Evolutionary conservation across 2,329 filamentous ascomycete species (phyloP).

Genomic region (Hypomyces perniciosus): DNA sequence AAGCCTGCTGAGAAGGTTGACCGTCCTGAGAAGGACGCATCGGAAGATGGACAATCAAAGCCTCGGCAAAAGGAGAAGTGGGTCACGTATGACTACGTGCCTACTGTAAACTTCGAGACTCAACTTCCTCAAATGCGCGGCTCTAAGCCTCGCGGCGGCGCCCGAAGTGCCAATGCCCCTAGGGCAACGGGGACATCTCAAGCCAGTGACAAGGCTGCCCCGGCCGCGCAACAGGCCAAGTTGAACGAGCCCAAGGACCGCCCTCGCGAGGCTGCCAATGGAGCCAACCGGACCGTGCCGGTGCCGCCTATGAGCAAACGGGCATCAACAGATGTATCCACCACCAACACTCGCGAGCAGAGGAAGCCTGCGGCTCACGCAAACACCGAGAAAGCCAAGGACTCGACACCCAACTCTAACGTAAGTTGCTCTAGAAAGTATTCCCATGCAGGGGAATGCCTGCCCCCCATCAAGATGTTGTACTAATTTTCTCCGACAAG

Average conservation of each 20-base stretch:
- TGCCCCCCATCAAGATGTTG: background rate
- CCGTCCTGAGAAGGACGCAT: conserved; percentile 57
- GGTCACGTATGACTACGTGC: conserved; percentile 76
- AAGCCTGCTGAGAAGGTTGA: conserved; percentile 59
- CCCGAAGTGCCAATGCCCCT: conserved; percentile 35
- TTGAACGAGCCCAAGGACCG: conserved; percentile 29
- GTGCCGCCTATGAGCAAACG: conserved; percentile 39
- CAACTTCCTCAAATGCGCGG: conserved; percentile 56
- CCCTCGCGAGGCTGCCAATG: conserved; percentile 29
- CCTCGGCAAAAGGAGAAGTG: conserved; percentile 72
- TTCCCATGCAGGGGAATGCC: background rate
- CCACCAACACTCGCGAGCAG: conserved; percentile 34
- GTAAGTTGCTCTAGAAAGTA: conserved; percentile 30
- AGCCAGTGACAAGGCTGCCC: conserved; percentile 32
- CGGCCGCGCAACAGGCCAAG: conserved; percentile 26
- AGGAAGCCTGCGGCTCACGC: conserved; percentile 37
- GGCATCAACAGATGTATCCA: conserved; percentile 35
- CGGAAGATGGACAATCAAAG: conserved; percentile 45
- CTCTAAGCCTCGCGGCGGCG: conserved; percentile 45
- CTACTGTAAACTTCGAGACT: conserved; percentile 80
- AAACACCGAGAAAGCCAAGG: conserved; percentile 37
- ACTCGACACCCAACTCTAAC: conserved; percentile 25
- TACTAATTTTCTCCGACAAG: conserved; percentile 16
- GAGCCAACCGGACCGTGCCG: conserved; percentile 30
- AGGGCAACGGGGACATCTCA: conserved; percentile 32